Evolutionary conservation across 192 early-diverging fungal species (phyloP).

Genomic region (Chytriomyces confervae): DNA sequence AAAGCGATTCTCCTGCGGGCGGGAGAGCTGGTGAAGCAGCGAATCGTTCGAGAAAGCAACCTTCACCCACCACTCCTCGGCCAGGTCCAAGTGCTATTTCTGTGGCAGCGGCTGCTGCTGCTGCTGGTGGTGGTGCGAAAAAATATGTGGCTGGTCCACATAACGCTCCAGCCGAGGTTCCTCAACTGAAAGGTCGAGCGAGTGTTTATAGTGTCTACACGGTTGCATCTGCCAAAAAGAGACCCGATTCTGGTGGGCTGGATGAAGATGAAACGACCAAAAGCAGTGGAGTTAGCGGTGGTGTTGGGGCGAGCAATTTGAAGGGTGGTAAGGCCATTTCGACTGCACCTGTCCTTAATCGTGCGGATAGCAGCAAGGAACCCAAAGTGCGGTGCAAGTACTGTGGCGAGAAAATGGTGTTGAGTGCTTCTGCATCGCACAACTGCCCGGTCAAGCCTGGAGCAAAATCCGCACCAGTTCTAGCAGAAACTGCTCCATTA

Average conservation of each 20-base stretch:
- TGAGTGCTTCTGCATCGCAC: conserved; percentile 22
- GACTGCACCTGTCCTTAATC: neutral
- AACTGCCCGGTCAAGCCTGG: conserved; percentile 5
- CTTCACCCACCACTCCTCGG: too few relatives aligned
- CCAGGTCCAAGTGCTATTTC: too few relatives aligned
- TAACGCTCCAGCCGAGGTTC: conserved; percentile 9
- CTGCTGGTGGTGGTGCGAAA: neutral
- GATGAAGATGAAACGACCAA: too few relatives aligned
- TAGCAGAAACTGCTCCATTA: neutral
- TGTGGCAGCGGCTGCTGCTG: neutral
- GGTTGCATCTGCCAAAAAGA: neutral
- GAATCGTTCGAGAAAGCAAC: too few relatives aligned
- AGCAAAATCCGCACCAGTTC: neutral
- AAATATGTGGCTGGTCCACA: conserved; percentile 30
- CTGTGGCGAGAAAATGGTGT: conserved; percentile 34
- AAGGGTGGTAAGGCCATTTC: neutral
- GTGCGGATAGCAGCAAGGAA: conserved; percentile 15
- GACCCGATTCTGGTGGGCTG: neutral
- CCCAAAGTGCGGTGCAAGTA: conserved; percentile 37
- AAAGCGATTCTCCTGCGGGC: too few relatives aligned
- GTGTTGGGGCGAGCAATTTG: too few relatives aligned
- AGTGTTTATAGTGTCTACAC: conserved; percentile 28
- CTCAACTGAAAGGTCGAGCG: neutral
- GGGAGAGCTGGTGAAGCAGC: too few relatives aligned
- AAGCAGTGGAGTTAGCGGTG: too few relatives aligned